Percentiles rank a stretch among this genome's conserved stretches.
Evolutionary conservation across 192 early-diverging fungal genomes (phyloP).

Genomic region (Gaertneriomyces sp.): DNA sequence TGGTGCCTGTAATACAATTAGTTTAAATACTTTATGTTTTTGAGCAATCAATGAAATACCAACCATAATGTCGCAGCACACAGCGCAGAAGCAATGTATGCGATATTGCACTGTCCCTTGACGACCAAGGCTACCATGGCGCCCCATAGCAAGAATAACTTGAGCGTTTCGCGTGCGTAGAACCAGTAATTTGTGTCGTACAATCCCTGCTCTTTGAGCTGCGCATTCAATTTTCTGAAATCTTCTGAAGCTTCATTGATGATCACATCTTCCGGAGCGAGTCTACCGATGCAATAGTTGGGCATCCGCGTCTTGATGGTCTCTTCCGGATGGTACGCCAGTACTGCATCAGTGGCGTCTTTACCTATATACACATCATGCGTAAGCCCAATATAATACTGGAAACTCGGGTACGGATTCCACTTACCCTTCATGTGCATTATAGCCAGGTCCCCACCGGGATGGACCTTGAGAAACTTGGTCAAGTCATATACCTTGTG

Average conservation of each 20-base stretch:
- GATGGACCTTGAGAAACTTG: slow-evolving; percentile 67
- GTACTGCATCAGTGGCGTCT: slow-evolving; percentile 90
- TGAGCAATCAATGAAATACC: too few relatives aligned
- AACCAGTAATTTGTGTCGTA: slow-evolving; percentile 59
- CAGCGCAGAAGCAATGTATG: slow-evolving; percentile 29
- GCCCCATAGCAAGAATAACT: too few relatives aligned
- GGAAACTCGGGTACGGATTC: too few relatives aligned
- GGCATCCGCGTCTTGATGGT: slow-evolving; percentile 72
- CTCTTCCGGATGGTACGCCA: slow-evolving; percentile 77
- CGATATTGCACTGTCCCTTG: not conserved
- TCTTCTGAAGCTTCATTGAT: slow-evolving; percentile 25
- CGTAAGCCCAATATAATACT: not conserved
- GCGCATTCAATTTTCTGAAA: slow-evolving; percentile 64
- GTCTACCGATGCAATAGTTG: slow-evolving; percentile 73
- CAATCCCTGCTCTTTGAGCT: slow-evolving; percentile 58
- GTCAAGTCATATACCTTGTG: slow-evolving; percentile 88
- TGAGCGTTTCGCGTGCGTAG: slow-evolving; percentile 25
- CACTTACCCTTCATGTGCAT: slow-evolving; percentile 53
- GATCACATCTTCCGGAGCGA: slow-evolving; percentile 9
- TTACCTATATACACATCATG: slow-evolving; percentile 44
- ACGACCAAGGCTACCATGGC: too few relatives aligned
- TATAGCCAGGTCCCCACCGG: slow-evolving; percentile 85
- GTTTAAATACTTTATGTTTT: too few relatives aligned
- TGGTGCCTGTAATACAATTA: slow-evolving; percentile 58
- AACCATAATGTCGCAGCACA: slow-evolving; percentile 46